Base-by-base conservation (phyloP, 169 alveolate species). In the Eimeria brunetti region DNA sequence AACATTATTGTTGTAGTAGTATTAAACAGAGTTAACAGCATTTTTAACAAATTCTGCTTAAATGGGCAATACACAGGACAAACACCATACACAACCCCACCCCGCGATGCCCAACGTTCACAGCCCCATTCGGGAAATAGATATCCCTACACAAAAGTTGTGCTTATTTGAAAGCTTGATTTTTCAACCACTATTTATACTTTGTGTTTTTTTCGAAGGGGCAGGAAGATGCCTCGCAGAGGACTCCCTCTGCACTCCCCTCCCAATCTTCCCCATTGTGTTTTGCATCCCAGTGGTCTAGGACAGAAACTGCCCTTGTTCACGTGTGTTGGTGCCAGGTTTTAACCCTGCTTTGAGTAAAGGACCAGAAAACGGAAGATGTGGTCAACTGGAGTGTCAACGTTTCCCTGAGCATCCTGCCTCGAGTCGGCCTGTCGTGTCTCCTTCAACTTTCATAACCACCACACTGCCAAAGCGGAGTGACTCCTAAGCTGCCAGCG, bases 221-320 rank as follows among this genome's bases (percentile, higher is more conserved):
- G 88, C 88, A 27, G 41, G 88, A 78, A 78, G 64, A 78, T 78
- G 88, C 88, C 88, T 78, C 67, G 67, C 67, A n/a, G 88, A 46
- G 67, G 64, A 67, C 69, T 30, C 67, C 24, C 67, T 20, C 33
- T 18, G 67, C 88, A 78, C 46, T 51, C n/a, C 8, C 67, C 30
- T 6, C n/a, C 30, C 88, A 3, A 44, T 49, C 18, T 46, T 20
- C 88, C 64, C 24, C 46, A 27, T 18, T 46, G 3, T 11, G 60
- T 27, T 78, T 12, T 78, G 67, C 88, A 11, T 78, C 88, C 88
- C 88, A 51, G 64, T 78, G 88, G 88, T 78, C 64, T 78, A 78
- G 67, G 64, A 27, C 60, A 49, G 49, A 30, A 51, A 27, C n/a
- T 46, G 88, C 67, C 41, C 88, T 46, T 64, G 64, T n/a, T n/a